Evolutionary conservation across 352 stramenopile genomes (phyloP).

Genomic region (Globisporangium recalcitrans): DNA sequence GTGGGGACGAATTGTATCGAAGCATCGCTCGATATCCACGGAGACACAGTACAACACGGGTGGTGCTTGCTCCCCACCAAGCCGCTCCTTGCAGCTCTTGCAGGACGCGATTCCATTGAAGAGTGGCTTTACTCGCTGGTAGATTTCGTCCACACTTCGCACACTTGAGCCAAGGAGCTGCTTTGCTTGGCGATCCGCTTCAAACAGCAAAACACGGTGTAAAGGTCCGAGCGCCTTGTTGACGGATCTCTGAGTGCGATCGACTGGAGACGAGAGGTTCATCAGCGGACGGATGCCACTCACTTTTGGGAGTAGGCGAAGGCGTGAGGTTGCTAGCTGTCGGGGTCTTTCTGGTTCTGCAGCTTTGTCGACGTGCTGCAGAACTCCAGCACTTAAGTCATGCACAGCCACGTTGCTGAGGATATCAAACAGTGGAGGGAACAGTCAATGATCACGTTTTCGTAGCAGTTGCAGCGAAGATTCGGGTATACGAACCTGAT

Average conservation of each 20-base stretch:
- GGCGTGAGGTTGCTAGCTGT: conserved; percentile 40
- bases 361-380: conserved; percentile 21
- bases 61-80: background rate
- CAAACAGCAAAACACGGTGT: conserved; percentile 55
- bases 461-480: background rate
- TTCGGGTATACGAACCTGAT: conserved; percentile 37
- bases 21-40: conserved; percentile 77
- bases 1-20: conserved; percentile 67
- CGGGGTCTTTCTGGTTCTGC: conserved; percentile 4
- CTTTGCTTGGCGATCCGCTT: conserved; percentile 49
- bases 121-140: conserved; percentile 41
- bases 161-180: conserved; percentile 53
- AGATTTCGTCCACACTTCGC: conserved; percentile 65
- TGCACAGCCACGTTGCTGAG: conserved; percentile 38
- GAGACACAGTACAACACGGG: conserved; percentile 50
- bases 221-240: conserved; percentile 56
- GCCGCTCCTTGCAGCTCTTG: conserved; percentile 22
- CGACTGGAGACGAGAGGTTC: conserved; percentile 50
- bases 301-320: conserved; percentile 64
- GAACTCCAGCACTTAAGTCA: conserved; percentile 40
- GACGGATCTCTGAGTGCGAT: conserved; percentile 32
- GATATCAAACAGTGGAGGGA: background rate
- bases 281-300: conserved; percentile 69
- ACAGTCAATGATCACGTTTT: background rate
- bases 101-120: conserved; percentile 33